Evolutionary conservation across 768 basidiomycete species (phyloP).

Genomic region (Serendipita sp.): DNA sequence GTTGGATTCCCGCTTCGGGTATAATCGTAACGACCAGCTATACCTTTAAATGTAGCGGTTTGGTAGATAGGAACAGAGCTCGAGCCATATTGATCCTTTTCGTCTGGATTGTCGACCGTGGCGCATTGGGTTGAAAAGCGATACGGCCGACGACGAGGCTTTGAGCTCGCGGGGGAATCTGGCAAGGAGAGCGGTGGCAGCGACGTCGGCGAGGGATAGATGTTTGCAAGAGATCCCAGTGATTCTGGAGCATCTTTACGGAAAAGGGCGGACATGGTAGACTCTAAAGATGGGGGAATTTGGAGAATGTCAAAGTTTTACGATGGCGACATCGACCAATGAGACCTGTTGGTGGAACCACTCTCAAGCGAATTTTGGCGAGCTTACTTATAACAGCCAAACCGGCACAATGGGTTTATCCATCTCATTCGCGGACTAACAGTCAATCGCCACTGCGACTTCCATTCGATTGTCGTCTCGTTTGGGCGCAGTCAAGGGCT

Average conservation of each 20-base stretch:
- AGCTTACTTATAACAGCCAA: no score
- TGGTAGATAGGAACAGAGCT: constrained; percentile 97
- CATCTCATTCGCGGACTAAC: no score
- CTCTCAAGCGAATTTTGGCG: no score
- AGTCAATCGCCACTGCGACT: no score
- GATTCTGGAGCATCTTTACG: background rate
- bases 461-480: no score
- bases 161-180: constrained; percentile 10
- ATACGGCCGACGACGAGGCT: constrained; percentile 43
- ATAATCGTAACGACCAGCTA: constrained; percentile 83
- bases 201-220: background rate
- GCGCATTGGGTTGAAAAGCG: constrained; percentile 84
- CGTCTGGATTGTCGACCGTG: constrained; percentile 78
- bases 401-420: no score
- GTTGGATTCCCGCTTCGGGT: constrained; percentile 93
- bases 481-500: no score
- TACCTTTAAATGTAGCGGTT: constrained; percentile 93
- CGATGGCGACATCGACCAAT: constrained; percentile 1
- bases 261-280: constrained; percentile 1
- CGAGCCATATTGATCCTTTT: constrained; percentile 91
- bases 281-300: background rate
- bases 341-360: no score
- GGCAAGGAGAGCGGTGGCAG: constrained; percentile 3
- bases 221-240: background rate
- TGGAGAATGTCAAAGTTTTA: background rate